Evolutionary conservation across 495 filamentous ascomycete species (phyloP).

Genomic region (Oleoguttula mirabilis): DNA sequence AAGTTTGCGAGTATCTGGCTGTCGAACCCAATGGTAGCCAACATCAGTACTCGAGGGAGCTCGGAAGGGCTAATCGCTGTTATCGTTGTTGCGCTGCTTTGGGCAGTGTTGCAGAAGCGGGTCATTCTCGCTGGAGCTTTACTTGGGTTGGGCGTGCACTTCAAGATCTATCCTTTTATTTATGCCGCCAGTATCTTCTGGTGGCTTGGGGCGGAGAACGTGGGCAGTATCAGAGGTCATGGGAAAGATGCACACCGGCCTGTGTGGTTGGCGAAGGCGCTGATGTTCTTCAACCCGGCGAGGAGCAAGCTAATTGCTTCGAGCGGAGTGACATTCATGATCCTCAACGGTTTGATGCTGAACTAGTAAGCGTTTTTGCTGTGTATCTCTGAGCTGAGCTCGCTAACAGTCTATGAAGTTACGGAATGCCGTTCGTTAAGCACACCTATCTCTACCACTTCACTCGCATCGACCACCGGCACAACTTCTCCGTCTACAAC

Average conservation of each 20-base stretch:
- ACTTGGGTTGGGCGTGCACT: conserved; percentile 77
- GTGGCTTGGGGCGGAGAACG: conserved; percentile 27
- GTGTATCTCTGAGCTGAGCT: too few relatives aligned
- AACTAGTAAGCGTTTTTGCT: conserved; percentile 51
- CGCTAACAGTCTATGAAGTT: conserved; percentile 31
- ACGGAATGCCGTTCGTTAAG: conserved; percentile 62
- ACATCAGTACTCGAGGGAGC: conserved; percentile 86
- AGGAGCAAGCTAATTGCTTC: conserved; percentile 38
- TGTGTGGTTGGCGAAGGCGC: neutral
- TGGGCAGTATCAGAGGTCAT: neutral
- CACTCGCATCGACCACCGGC: conserved; percentile 86
- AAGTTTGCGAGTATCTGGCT: conserved; percentile 79
- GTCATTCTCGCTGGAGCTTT: conserved; percentile 59
- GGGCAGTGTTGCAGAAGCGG: conserved; percentile 53
- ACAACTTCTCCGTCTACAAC: conserved; percentile 97
- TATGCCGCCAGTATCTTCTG: conserved; percentile 79
- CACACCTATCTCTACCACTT: conserved; percentile 91
- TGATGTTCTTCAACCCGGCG: conserved; percentile 4
- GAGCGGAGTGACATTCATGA: conserved; percentile 57
- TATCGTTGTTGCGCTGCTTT: conserved; percentile 66
- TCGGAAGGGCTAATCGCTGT: conserved; percentile 84
- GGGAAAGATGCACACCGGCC: neutral
- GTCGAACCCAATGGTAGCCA: conserved; percentile 94
- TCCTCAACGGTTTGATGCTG: conserved; percentile 69
- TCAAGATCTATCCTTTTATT: conserved; percentile 97